These are phyloP conservation scores for Aureobasidium namibiae DNA, from an alignment of 2,329 filamentous ascomycete genomes.

Conservation along the genomic window DNA sequence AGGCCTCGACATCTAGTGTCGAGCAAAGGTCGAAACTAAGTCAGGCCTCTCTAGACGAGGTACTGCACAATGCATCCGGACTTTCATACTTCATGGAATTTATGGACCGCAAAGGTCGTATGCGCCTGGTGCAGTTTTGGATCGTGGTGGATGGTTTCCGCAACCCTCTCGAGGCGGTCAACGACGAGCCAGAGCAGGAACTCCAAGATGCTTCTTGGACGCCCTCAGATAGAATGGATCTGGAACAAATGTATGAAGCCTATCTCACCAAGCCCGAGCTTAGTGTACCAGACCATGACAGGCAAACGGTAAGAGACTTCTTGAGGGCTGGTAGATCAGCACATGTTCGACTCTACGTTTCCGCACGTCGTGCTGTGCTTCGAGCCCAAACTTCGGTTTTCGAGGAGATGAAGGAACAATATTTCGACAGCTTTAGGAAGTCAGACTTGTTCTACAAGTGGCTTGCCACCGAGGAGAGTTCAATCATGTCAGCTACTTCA, in stretches of 20 bases:
- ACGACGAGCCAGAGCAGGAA: slow-evolving; percentile 52
- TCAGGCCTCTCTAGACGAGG: slow-evolving; percentile 68
- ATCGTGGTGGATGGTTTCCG: slow-evolving; percentile 94
- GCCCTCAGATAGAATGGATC: slow-evolving; percentile 74
- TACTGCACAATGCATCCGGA: slow-evolving; percentile 83
- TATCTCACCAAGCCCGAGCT: slow-evolving; percentile 80
- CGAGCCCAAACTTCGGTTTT: slow-evolving; percentile 74
- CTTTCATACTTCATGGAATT: slow-evolving; percentile 99
- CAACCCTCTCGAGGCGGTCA: slow-evolving; percentile 83
- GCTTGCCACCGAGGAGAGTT: slow-evolving; percentile 69
- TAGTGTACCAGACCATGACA: slow-evolving; percentile 62
- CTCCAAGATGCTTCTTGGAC: slow-evolving; percentile 58
- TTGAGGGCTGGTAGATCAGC: slow-evolving; percentile 69
- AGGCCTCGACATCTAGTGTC: slow-evolving; percentile 25
- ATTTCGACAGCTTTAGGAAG: slow-evolving; percentile 80
- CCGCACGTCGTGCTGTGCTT: slow-evolving; percentile 72
- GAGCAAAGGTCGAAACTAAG: slow-evolving; percentile 53
- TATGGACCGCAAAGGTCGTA: slow-evolving; percentile 84
- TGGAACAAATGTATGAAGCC: slow-evolving; percentile 83
- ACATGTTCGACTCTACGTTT: slow-evolving; percentile 71
- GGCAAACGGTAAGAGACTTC: slow-evolving; percentile 65
- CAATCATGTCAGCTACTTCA: background rate
- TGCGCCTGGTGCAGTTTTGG: slow-evolving; percentile 95
- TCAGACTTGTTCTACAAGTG: slow-evolving; percentile 97
- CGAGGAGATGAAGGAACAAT: slow-evolving; percentile 70